Evolutionary conservation across 129 eudicot genomes (phyloP).

Genomic region (Chrysanthemum lavandulifolium): DNA sequence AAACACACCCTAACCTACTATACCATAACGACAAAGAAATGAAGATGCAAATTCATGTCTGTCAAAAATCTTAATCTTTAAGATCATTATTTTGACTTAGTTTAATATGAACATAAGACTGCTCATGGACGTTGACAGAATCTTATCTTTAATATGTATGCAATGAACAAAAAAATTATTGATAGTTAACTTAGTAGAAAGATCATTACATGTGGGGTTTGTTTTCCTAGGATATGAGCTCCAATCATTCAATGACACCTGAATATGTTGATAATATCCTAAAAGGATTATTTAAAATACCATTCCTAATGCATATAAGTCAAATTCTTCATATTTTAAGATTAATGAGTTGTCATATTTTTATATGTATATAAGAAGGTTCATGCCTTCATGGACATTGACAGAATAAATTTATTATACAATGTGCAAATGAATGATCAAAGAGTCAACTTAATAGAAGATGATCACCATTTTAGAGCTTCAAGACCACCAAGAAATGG

Average conservation of each 20-base stretch:
- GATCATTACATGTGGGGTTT: neutral
- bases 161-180: neutral
- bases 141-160: too few relatives aligned
- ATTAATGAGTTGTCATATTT: neutral
- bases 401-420: neutral
- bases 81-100: too few relatives aligned
- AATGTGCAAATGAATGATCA: neutral
- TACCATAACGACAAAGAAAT: too few relatives aligned
- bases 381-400: neutral
- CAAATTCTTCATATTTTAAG: neutral
- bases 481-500: neutral
- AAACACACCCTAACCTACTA: too few relatives aligned
- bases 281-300: neutral
- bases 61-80: too few relatives aligned
- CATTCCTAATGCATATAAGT: neutral
- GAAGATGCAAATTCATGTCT: too few relatives aligned
- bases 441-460: too few relatives aligned
- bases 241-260: conserved; percentile 10
- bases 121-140: neutral
- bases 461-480: neutral
- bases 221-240: neutral
- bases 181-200: neutral
- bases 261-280: conserved; percentile 14
- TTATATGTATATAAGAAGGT: conserved; percentile 1
- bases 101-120: neutral